Evolutionary conservation across 2,329 filamentous ascomycete genomes (phyloP), one percentile per base, ranked within the genome.

Genomic region (Fusarium albosuccineum): DNA sequence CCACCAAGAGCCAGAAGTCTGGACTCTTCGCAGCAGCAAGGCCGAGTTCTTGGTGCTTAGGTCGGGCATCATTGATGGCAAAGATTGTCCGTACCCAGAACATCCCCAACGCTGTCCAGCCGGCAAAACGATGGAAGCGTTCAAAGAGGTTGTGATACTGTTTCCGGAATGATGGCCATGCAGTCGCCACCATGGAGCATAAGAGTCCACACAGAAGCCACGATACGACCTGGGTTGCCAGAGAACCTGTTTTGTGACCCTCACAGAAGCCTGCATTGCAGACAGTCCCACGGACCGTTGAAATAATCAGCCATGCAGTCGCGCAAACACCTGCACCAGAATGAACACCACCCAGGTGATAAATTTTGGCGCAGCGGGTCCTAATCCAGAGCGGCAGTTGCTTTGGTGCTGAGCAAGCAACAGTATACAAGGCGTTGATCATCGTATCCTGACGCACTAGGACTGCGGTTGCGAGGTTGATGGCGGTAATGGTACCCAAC

Each of bases 131-230:
- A 77, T 94, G 92, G 46, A 86, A 85, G 48, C 86, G 78, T 79
- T 94, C 92, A 74, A 93, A 94, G 58, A 84, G 77, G 77, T 94
- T 86, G 79, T 94, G 91, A 64, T 84, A 82, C 46, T 82, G 84
- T 68, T 83, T 81, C 22, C 92, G 87, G 68, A 93, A 82, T 9
- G 77, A 75, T 4, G 92, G 91, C 74, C 90, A 85, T 2, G 92
- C 89, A 52, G 88, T 86, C 46, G 81, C 78, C 51, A 91, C 82
- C 72, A 93, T 90, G 39, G 80, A 72, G 57, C 86, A 71, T 67
- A 92, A 82, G 51, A 92, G 81, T 2, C 80, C 74, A 44, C 87
- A 80, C 40, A 92, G 82, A 40, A 89, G 73, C 72, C 86, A 90
- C 11, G 87, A 85, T 27, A 91, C 76, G 11, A 83, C 80, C 34